Evolutionary conservation across 2,329 filamentous ascomycete species (phyloP), one percentile per base, ranked within the genome.

Genomic region (Verticillium dahliae): DNA sequence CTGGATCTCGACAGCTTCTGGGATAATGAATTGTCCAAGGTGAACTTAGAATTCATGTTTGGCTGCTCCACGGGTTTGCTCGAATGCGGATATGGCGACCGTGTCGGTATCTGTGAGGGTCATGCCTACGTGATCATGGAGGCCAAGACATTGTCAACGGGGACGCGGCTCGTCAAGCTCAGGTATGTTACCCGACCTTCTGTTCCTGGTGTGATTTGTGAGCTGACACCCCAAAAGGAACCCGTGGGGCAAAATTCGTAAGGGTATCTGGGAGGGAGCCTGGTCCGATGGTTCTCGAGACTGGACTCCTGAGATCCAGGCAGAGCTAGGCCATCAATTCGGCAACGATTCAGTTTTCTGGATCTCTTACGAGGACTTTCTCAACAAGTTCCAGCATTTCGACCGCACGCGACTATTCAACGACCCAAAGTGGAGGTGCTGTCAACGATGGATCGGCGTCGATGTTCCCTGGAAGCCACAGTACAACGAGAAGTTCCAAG

Each of bases 1-100:
- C 80, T 92, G 3, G 88, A 95, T 69, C 89, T 89, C 62, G 88
- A 96, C 58, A 83, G 85, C 27, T 96, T 96, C 71, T 96, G 92
- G 92, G 85, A 82, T 1, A 86, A 94, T 41, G 90, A 95, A 71
- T 81, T 96, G 31, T 85, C 88, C 74, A 87, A 89, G 65, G 90
- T 92, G 62, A 95, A 96, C 71, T 77, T 91, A 60, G 88, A 91
- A 58, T 96, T 95, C 68, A 76, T 91, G 7, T 91, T 91, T 67
- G 88, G 88, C n/a, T 90, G 87, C 68, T 84, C 81, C 0, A 85
- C 84, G 0, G 88, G 88, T 10, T 76, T 88, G 33, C 80, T 89
- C 60, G 86, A 85, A 54, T 80, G 81, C 37, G 86, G 86, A 1
- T 87, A 86, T 61, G 86, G 86, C 3, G 75, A 83, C 58, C 78